phyloP scores from a whole-genome alignment of 2,329 filamentous ascomycete species.

The Botrytis aclada region DNA sequence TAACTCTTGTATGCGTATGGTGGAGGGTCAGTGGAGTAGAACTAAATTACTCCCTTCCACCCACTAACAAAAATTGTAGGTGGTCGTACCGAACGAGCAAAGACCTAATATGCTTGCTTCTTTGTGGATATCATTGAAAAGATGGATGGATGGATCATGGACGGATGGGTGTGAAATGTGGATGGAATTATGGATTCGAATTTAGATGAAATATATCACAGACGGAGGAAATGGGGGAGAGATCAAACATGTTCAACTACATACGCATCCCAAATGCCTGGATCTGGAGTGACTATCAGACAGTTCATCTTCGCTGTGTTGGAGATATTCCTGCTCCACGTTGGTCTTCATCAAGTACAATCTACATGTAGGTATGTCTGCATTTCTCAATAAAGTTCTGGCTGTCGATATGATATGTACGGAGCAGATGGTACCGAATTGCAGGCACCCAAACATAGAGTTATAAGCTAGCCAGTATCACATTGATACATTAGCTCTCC shows the following conservation, averaged over 20 bases:
- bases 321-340: background rate
- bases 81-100: slow-evolving; percentile 3
- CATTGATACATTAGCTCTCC: background rate
- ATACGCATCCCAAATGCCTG: background rate
- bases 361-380: background rate
- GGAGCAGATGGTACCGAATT: slow-evolving; percentile 4
- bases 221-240: background rate
- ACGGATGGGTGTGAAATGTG: background rate
- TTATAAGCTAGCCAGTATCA: background rate
- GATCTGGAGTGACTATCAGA: background rate
- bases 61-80: slow-evolving; percentile 3
- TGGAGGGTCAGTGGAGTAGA: slow-evolving; percentile 11
- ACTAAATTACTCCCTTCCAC: slow-evolving; percentile 12
- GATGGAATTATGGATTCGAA: background rate
- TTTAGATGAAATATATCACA: background rate
- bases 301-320: background rate
- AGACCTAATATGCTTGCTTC: slow-evolving; percentile 14
- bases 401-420: background rate
- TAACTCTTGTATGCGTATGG: background rate
- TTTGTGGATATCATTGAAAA: slow-evolving; percentile 3
- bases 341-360: background rate
- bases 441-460: slow-evolving; percentile 6
- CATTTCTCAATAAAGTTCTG: background rate
- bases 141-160: background rate
- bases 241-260: background rate